Conservation (phyloP, 352 stramenopile genomes). For the Globisporangium nodosum region DNA sequence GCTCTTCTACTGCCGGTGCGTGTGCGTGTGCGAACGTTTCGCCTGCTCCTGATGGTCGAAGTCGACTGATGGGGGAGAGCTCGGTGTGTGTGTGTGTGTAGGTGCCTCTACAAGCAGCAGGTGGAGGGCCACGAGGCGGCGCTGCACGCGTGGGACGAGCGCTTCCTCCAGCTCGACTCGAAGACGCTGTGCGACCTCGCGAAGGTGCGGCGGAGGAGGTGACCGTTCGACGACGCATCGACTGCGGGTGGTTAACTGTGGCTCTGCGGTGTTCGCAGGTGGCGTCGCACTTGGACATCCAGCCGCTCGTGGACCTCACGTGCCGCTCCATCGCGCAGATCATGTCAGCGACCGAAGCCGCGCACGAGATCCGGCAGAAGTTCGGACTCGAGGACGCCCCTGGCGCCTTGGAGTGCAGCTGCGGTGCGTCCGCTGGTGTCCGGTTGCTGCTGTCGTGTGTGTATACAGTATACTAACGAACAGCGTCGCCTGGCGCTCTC, state of each 20-base stretch:
- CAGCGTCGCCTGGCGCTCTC: background rate
- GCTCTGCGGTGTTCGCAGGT: constrained; percentile 19
- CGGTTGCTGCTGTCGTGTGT: background rate
- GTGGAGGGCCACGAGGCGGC: constrained; percentile 51
- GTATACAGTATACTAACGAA: background rate
- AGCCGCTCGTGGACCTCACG: constrained; percentile 73
- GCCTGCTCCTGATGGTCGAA: background rate
- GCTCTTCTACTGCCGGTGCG: constrained; percentile 67
- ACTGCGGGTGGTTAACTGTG: background rate
- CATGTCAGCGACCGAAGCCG: constrained; percentile 75
- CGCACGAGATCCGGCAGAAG: constrained; percentile 70
- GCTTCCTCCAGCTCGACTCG: constrained; percentile 66
- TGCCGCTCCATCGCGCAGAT: constrained; percentile 80
- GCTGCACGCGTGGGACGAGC: constrained; percentile 60
- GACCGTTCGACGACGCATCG: background rate
- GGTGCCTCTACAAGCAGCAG: constrained; percentile 74
- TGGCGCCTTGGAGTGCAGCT: constrained; percentile 38
- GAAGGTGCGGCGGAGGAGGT: constrained; percentile 26
- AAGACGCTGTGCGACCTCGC: constrained; percentile 76
- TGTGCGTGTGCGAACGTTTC: background rate
- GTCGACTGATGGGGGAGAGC: background rate
- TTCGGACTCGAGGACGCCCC: constrained; percentile 61
- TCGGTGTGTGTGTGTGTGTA: constrained; percentile 12
- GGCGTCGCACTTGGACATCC: constrained; percentile 75
- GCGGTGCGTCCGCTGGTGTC: constrained; percentile 19